These are phyloP conservation scores for Taxillus chinensis DNA, from an alignment of 164 flowering plant genomes.

Conservation along the genomic window DNA sequence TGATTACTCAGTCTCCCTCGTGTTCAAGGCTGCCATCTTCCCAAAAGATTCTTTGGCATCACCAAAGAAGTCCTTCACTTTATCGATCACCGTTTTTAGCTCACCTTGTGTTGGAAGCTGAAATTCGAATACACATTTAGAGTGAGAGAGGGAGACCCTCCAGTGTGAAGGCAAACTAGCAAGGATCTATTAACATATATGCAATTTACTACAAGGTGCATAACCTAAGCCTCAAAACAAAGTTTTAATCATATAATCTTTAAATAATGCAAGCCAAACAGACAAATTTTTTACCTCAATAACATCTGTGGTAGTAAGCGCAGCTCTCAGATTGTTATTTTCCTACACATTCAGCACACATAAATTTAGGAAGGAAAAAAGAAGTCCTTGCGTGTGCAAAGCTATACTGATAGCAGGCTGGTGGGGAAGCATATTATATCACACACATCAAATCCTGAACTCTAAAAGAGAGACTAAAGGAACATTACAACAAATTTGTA, in stretches of 20 bases:
- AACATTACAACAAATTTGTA: conserved; percentile 83
- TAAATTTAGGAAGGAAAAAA: background rate
- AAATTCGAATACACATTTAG: conserved; percentile 10
- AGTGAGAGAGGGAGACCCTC: background rate
- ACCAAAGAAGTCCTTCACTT: conserved; percentile 84
- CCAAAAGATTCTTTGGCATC: conserved; percentile 94
- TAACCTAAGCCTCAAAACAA: no score
- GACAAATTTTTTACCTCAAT: conserved; percentile 51
- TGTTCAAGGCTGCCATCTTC: conserved; percentile 49
- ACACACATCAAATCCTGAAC: background rate
- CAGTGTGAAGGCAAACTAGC: no score
- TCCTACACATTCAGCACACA: conserved; percentile 39
- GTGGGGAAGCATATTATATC: background rate
- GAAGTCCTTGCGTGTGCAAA: background rate
- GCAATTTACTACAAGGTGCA: no score
- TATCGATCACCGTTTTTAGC: conserved; percentile 80
- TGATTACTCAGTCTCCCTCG: conserved; percentile 27
- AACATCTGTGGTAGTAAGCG: conserved; percentile 62
- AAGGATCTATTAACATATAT: no score
- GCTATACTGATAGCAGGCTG: background rate
- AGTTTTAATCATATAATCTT: no score
- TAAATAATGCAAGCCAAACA: no score
- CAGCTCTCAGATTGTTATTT: conserved; percentile 64
- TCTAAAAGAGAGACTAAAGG: conserved; percentile 3
- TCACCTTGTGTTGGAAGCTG: conserved; percentile 77